phyloP scores from a whole-genome alignment of 225 moss, liverwort and hornwort genomes.

The Asterella californica region DNA sequence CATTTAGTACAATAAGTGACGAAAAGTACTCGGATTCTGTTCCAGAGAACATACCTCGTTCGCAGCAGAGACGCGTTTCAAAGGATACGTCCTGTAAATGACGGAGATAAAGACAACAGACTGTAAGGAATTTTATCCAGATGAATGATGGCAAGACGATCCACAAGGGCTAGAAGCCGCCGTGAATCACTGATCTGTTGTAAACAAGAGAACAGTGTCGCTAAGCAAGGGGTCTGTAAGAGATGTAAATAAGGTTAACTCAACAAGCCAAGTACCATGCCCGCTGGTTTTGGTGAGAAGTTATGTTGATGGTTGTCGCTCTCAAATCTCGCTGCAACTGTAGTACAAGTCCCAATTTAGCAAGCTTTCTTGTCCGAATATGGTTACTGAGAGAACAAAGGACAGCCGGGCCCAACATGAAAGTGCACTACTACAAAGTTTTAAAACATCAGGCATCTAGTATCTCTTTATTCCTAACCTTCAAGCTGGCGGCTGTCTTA shows the following conservation, averaged over 20 bases:
- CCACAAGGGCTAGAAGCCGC: neutral
- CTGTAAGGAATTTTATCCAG: neutral
- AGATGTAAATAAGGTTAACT: neutral
- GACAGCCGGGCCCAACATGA: neutral
- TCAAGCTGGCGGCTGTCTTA: neutral
- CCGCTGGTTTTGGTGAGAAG: neutral
- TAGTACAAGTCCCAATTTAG: neutral
- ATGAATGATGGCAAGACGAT: neutral
- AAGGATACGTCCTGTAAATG: conserved; percentile 1
- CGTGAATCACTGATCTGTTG: no score
- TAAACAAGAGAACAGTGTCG: no score
- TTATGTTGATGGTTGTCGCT: neutral
- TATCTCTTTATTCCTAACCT: neutral
- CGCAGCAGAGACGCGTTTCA: neutral
- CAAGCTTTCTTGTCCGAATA: neutral
- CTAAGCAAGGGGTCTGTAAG: neutral
- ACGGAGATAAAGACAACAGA: neutral
- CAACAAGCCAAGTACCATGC: neutral
- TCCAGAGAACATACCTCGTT: neutral
- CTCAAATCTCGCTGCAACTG: neutral
- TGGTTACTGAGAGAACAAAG: neutral
- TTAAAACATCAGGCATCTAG: neutral
- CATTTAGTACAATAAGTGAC: neutral
- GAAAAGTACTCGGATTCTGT: no score
- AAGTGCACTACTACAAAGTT: neutral